These are phyloP conservation scores for Leccinum sublutescens DNA, from an alignment of 768 basidiomycete species.

Conservation along the genomic window DNA sequence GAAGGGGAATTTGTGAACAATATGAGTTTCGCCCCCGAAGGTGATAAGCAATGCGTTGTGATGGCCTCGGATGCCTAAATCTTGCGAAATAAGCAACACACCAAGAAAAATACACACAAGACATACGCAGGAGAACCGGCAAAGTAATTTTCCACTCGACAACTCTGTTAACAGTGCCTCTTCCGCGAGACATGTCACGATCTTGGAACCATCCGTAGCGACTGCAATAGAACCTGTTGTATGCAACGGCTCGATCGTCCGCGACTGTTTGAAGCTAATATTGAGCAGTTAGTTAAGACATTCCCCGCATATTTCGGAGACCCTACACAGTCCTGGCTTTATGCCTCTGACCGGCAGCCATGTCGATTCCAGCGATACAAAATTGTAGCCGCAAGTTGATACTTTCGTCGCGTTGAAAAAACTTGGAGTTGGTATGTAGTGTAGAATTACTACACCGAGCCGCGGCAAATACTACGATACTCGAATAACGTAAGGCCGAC, in stretches of 20 bases:
- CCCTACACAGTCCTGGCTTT: slow-evolving; percentile 48
- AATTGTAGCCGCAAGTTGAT: neutral
- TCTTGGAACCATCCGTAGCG: slow-evolving; percentile 70
- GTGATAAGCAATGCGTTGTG: slow-evolving; percentile 80
- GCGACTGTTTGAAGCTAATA: slow-evolving; percentile 70
- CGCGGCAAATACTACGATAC: neutral
- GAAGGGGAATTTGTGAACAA: slow-evolving; percentile 81
- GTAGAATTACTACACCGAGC: neutral
- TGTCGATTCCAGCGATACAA: neutral
- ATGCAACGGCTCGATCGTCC: slow-evolving; percentile 76
- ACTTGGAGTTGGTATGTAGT: neutral
- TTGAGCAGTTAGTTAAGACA: slow-evolving; percentile 10
- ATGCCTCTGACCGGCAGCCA: slow-evolving; percentile 28
- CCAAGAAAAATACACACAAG: neutral
- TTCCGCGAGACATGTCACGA: slow-evolving; percentile 87
- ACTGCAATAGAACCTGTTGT: slow-evolving; percentile 86
- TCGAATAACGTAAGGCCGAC: neutral
- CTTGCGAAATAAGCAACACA: neutral
- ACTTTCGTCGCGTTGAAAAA: slow-evolving; percentile 1
- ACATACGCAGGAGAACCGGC: slow-evolving; percentile 82
- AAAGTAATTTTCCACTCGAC: slow-evolving; percentile 69
- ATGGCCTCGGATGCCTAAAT: slow-evolving; percentile 80
- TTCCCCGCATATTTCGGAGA: neutral
- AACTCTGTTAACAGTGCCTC: slow-evolving; percentile 82
- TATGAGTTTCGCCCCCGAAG: slow-evolving; percentile 68